Conservation (phyloP, 164 flowering plant genomes). For the Nymphaea thermarum region DNA sequence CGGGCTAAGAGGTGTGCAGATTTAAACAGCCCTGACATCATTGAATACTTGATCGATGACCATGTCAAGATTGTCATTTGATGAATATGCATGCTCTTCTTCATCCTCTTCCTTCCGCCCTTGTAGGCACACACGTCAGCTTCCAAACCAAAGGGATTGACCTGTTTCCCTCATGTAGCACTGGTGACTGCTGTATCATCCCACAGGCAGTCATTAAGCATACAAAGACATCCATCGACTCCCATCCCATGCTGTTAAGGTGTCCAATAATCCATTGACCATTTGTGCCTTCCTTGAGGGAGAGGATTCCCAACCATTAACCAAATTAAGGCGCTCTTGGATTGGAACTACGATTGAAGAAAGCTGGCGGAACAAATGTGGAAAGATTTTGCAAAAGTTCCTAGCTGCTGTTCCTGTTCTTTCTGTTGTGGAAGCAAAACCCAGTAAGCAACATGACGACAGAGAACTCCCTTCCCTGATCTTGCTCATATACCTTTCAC, state of each 20-base stretch:
- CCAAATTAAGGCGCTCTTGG: not conserved
- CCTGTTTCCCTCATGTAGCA: constrained; percentile 16
- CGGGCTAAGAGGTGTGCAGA: not conserved
- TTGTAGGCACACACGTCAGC: constrained; percentile 7
- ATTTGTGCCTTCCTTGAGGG: not conserved
- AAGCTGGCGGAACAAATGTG: not conserved
- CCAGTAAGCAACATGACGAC: not conserved
- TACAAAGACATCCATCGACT: constrained; percentile 22
- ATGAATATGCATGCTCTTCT: constrained; percentile 5
- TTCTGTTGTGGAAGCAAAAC: not conserved
- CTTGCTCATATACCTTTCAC: not conserved
- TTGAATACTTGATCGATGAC: not conserved
- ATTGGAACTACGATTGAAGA: not conserved
- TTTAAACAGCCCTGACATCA: not conserved
- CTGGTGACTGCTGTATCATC: constrained; percentile 14
- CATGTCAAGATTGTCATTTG: not conserved
- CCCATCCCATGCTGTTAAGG: constrained; percentile 14
- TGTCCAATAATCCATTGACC: not conserved
- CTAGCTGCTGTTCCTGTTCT: not conserved
- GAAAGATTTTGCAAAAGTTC: not conserved
- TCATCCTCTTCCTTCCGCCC: constrained; percentile 15
- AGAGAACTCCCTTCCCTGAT: not conserved
- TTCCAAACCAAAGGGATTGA: constrained; percentile 11
- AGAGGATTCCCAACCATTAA: not conserved
- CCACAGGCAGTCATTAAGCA: constrained; percentile 22